Percentiles rank a stretch among this genome's conserved stretches.
phyloP scores from a whole-genome alignment of 164 flowering plant genomes.

The Vitis amurensis region DNA sequence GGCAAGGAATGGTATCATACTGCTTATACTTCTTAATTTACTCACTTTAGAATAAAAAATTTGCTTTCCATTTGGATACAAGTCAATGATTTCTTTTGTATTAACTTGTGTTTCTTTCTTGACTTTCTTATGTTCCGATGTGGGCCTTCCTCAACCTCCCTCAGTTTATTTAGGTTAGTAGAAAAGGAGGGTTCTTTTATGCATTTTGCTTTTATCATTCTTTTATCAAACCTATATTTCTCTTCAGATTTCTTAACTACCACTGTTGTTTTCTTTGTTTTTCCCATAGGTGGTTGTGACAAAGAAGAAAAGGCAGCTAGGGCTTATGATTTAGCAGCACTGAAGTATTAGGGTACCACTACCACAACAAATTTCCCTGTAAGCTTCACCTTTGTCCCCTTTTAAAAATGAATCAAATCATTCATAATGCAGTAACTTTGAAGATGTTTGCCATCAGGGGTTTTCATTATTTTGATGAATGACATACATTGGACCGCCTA shows the following conservation, averaged over 20 bases:
- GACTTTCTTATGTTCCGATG: slow-evolving; percentile 6
- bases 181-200: not conserved
- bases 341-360: slow-evolving; percentile 93
- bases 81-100: not conserved
- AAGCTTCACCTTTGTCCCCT: slow-evolving; percentile 14
- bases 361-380: slow-evolving; percentile 90
- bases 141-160: slow-evolving; percentile 25
- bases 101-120: slow-evolving; percentile 8
- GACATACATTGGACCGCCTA: not conserved
- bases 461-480: not conserved
- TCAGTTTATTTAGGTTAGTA: slow-evolving; percentile 89
- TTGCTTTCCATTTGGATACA: slow-evolving; percentile 7
- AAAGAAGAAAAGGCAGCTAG: slow-evolving; percentile 97
- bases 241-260: not conserved
- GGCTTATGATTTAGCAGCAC: slow-evolving; percentile 93
- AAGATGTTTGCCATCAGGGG: not conserved
- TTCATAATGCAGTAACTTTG: not conserved
- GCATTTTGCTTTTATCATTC: not conserved
- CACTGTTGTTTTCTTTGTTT: not conserved
- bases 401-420: not conserved
- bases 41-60: not conserved
- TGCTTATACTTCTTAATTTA: not conserved
- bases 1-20: slow-evolving; percentile 62
- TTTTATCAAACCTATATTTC: not conserved
- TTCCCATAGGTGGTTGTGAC: slow-evolving; percentile 79